Percentiles rank a stretch among this genome's conserved stretches.
Conservation (phyloP, 495 filamentous ascomycete species). For the Trichoderma erinaceum region DNA sequence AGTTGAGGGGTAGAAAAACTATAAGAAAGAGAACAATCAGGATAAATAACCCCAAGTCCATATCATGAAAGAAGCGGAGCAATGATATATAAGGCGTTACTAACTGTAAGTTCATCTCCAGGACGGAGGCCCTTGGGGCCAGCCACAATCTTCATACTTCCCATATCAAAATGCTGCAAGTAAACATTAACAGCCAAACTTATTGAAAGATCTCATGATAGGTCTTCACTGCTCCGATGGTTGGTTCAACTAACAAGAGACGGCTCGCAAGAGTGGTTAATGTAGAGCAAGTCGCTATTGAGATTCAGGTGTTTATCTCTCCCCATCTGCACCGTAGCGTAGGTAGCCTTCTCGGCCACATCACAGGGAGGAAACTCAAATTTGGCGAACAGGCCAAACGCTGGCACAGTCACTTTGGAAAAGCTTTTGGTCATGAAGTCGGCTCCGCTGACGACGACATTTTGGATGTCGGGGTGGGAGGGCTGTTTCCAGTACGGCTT, state of each 20-base stretch:
- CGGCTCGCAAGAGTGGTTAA: constrained; percentile 69
- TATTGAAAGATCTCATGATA: neutral
- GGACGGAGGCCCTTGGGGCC: constrained; percentile 47
- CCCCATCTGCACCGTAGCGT: constrained; percentile 63
- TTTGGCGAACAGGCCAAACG: constrained; percentile 54
- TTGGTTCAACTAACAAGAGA: constrained; percentile 44
- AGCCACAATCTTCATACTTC: constrained; percentile 55
- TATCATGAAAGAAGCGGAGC: constrained; percentile 15
- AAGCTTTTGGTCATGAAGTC: constrained; percentile 55
- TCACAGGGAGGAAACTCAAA: constrained; percentile 51
- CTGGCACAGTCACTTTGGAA: constrained; percentile 55
- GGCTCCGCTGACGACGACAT: constrained; percentile 43
- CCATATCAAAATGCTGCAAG: constrained; percentile 54
- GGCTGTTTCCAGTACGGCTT: constrained; percentile 47
- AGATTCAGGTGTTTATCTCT: constrained; percentile 60
- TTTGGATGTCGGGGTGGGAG: constrained; percentile 46
- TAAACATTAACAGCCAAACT: neutral
- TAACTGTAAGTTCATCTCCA: constrained; percentile 58
- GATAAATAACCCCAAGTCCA: neutral
- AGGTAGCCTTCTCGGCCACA: constrained; percentile 47
- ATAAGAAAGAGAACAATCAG: constrained; percentile 3
- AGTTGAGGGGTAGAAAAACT: constrained; percentile 72
- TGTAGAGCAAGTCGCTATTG: constrained; percentile 68
- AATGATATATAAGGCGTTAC: constrained; percentile 18
- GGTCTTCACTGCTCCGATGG: neutral